Evolutionary conservation across 1,284 basidiomycete species (phyloP).

Genomic region (Leucoagaricus sp.): DNA sequence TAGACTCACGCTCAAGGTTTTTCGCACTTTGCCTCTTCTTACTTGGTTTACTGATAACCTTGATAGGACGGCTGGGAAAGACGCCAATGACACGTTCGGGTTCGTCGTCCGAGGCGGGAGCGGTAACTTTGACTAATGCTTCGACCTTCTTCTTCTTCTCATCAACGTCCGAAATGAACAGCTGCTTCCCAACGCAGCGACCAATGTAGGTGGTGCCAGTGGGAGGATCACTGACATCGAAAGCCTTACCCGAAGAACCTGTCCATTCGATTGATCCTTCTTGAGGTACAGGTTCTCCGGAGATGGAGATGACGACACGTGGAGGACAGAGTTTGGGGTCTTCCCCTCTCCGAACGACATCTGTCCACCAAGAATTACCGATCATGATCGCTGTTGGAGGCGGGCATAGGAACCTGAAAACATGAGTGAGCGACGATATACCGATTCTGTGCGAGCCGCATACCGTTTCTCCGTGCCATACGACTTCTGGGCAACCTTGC

Average conservation of each 20-base stretch:
- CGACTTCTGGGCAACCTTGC: conserved; percentile 95
- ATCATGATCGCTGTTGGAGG: conserved; percentile 95
- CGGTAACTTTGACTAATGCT: conserved; percentile 86
- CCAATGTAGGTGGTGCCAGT: conserved; percentile 82
- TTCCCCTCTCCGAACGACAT: conserved; percentile 68
- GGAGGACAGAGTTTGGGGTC: conserved; percentile 78
- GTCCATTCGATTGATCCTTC: conserved; percentile 87
- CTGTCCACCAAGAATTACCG: conserved; percentile 94
- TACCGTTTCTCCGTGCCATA: conserved; percentile 95
- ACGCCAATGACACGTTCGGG: conserved; percentile 80
- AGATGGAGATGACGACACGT: conserved; percentile 86
- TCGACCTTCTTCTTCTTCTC: conserved; percentile 92
- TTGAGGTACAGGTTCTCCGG: conserved; percentile 84
- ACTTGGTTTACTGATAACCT: conserved; percentile 95
- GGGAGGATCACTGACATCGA: conserved; percentile 80
- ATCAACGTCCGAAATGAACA: conserved; percentile 89
- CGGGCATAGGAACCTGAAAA: conserved; percentile 83
- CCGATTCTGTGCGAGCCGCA: conserved; percentile 23
- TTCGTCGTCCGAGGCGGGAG: conserved; percentile 77
- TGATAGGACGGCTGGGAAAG: conserved; percentile 91
- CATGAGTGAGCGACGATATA: conserved; percentile 13
- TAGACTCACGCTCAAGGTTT: conserved; percentile 83
- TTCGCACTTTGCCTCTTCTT: conserved; percentile 95
- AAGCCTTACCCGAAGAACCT: conserved; percentile 76
- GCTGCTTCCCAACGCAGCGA: conserved; percentile 86